Evolutionary conservation across 1,284 basidiomycete genomes (phyloP).

Genomic region (Bjerkandera adusta): DNA sequence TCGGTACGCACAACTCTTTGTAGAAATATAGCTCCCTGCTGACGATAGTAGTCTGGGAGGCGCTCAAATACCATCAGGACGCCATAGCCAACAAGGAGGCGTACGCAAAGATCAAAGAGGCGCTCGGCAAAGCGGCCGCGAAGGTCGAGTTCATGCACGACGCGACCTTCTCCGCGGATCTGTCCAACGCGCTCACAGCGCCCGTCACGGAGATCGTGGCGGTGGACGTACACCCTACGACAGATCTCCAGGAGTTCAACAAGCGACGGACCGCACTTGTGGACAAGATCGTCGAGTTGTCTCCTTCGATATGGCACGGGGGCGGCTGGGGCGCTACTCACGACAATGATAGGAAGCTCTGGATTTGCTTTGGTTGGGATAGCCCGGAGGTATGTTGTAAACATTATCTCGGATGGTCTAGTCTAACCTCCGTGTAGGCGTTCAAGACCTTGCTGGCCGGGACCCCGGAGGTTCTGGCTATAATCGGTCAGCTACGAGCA

Average conservation of each 20-base stretch:
- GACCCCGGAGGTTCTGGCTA: too few species aligned
- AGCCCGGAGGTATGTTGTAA: slow-evolving; percentile 10
- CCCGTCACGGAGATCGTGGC: slow-evolving; percentile 11
- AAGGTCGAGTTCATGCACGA: slow-evolving; percentile 2
- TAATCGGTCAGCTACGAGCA: too few species aligned
- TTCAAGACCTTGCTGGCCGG: background rate
- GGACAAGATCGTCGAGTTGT: background rate
- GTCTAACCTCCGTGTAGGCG: background rate
- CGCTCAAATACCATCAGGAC: slow-evolving; percentile 4
- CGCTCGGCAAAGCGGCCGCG: background rate
- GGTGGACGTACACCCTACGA: slow-evolving; percentile 1
- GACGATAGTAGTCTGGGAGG: slow-evolving; percentile 10
- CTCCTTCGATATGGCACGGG: background rate
- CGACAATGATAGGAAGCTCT: slow-evolving; percentile 3
- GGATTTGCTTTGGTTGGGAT: slow-evolving; percentile 1
- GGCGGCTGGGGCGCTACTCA: slow-evolving; percentile 7
- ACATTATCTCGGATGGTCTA: background rate
- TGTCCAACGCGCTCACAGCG: slow-evolving; percentile 4
- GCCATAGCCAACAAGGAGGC: slow-evolving; percentile 7
- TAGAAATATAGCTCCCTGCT: background rate
- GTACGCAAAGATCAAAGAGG: background rate
- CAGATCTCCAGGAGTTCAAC: slow-evolving; percentile 1
- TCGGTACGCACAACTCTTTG: slow-evolving; percentile 4
- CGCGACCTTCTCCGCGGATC: slow-evolving; percentile 2
- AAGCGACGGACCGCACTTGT: background rate